Base-by-base conservation (phyloP, 495 filamentous ascomycete species). In the Letharia columbiana region DNA sequence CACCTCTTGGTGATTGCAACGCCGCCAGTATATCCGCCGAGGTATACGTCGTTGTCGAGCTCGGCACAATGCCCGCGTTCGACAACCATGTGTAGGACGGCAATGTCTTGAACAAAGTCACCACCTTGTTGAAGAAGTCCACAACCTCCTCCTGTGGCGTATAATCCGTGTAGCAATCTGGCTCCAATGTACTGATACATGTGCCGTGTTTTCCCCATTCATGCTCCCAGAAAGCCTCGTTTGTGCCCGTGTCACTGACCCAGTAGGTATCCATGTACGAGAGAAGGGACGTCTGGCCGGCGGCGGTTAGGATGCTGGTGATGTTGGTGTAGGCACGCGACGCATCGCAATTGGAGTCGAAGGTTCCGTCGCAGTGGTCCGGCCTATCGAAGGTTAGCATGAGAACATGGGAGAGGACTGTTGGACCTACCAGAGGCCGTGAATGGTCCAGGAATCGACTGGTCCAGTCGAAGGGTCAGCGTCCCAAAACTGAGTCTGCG, bases 401-500 rank as follows among this genome's bases (percentile, higher is more conserved):
- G 39, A 54, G 40, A 72, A 35, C 3, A 50, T 17, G 37, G 5
- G 49, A 20, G 62, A 60, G 47, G 54, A 13, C 3, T 20, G 31
- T 35, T 37, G 33, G 15, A 61, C 78, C 72, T 69, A 83, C 80
- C 92, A 96, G 41, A 96, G 79, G n/a, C 91, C 91, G 71, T 95
- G 92, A 31, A 96, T 80, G 3, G 91, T 94, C 91, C 91, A 96
- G 57, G 85, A 86, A 71, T 93, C 83, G 44, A 81, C 81, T 23
- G 88, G 89, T 10, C 88, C 89, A 13, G 86, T 81, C n/a, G 87
- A 79, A 42, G 87, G 86, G 69, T 84, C 76, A 8, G 82, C 81
- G 71, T 96, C 91, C 91, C 91, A 96, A 78, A 96, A 94, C 71
- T 96, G 91, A 3, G 91, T 92, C 72, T 87, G 84, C 3, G 12